Percentiles rank a stretch among this genome's conserved stretches.
phyloP scores from a whole-genome alignment of 2,329 filamentous ascomycete genomes.

The Tolypocladium paradoxum region DNA sequence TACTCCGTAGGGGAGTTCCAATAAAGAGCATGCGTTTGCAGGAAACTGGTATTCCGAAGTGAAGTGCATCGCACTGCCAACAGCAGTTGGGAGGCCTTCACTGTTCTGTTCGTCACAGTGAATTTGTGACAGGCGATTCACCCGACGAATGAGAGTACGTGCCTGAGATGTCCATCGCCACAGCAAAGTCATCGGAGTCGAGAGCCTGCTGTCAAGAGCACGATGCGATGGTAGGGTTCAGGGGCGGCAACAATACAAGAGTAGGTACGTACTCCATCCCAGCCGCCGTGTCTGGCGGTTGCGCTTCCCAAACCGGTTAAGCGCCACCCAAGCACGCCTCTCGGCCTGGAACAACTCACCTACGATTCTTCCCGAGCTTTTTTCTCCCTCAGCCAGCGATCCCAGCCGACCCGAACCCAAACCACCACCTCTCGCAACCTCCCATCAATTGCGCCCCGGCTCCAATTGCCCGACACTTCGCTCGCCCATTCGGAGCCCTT shows the following conservation, averaged over 20 bases:
- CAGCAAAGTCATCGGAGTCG: not conserved
- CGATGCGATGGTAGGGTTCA: not conserved
- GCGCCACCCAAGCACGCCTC: constrained; percentile 7
- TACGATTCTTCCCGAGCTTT: constrained; percentile 38
- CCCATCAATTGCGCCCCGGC: constrained; percentile 24
- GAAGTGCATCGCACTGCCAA: too few species aligned
- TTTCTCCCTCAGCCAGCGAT: constrained; percentile 26
- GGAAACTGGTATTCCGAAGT: too few species aligned
- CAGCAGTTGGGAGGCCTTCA: not conserved
- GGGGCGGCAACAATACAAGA: too few species aligned
- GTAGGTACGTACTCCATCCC: not conserved
- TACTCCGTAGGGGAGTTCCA: not conserved
- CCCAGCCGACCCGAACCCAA: constrained; percentile 12
- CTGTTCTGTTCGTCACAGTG: too few species aligned
- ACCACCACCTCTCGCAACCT: constrained; percentile 9
- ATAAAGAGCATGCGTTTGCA: not conserved
- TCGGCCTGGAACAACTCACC: constrained; percentile 10
- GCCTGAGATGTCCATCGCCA: not conserved
- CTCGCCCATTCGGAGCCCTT: not conserved
- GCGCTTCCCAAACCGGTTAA: constrained; percentile 18
- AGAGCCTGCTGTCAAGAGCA: not conserved
- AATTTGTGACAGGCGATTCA: not conserved
- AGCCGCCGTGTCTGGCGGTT: not conserved
- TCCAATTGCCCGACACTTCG: not conserved
- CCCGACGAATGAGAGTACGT: not conserved